Percentiles rank a stretch among this genome's conserved stretches.
These are phyloP conservation scores for Podospora australis DNA, from an alignment of 495 filamentous ascomycete genomes.

Conservation along the genomic window DNA sequence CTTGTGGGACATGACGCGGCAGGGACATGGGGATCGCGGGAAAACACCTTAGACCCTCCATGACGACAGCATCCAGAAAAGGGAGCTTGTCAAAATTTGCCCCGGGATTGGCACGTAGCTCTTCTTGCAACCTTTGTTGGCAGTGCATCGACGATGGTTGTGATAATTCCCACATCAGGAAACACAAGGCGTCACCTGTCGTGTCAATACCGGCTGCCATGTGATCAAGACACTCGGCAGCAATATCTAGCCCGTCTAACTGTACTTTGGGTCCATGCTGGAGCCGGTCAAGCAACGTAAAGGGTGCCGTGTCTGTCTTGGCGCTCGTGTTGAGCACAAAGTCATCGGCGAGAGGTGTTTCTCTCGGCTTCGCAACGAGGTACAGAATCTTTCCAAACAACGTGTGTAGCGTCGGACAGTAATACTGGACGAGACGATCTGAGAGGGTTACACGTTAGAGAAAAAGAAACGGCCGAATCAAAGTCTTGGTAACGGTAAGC, in stretches of 20 bases:
- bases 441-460: neutral
- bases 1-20: constrained; percentile 52
- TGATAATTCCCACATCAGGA: constrained; percentile 62
- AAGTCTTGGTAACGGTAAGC: neutral
- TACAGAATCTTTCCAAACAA: constrained; percentile 33
- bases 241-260: constrained; percentile 36
- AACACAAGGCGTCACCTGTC: constrained; percentile 57
- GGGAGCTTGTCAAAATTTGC: constrained; percentile 44
- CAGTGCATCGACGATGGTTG: constrained; percentile 39
- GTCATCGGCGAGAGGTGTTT: constrained; percentile 40
- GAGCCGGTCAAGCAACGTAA: constrained; percentile 41
- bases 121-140: constrained; percentile 43
- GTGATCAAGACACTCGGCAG: constrained; percentile 45
- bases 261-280: constrained; percentile 13
- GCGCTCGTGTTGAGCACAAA: constrained; percentile 34
- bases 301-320: constrained; percentile 30
- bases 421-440: constrained; percentile 40
- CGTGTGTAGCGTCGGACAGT: constrained; percentile 34
- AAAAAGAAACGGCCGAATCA: too few species aligned
- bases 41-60: constrained; percentile 52
- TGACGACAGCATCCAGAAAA: constrained; percentile 56
- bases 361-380: constrained; percentile 36
- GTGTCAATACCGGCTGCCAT: constrained; percentile 62
- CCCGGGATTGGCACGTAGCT: constrained; percentile 34
- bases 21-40: constrained; percentile 63